Evolutionary conservation across 169 alveolate species (phyloP), one percentile per base, ranked within the genome.

Genomic region (Cryptosporidium parvum): DNA sequence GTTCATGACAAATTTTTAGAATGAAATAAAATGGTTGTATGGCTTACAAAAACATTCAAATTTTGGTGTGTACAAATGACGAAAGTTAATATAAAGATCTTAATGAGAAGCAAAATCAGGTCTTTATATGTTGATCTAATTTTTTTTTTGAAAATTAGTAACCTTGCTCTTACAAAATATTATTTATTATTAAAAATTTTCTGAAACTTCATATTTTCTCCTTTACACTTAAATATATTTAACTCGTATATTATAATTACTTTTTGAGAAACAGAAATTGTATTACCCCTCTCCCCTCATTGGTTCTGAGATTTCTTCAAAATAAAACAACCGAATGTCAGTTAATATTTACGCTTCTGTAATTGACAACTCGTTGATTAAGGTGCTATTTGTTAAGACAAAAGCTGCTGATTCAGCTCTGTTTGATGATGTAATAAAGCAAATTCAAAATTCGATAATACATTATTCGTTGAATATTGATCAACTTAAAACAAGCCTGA

Each of bases 371-470:
- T 73, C 70, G 23, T 73, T 14, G 2, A 37, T 73, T 31, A 73
- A 73, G 56, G 86, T 73, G 10, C 2, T 73, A 35, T 73, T 73
- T 73, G 44, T 73, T n/a, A 73, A 31, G 23, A 23, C 61, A 5
- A 33, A 53, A 26, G 56, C 4, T 2, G 31, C 68, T 1, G 26
- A 37, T 58, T 14, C 26, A 0, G 4, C 33, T 37, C 18, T 73
- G 12, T 31, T 73, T 52, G 37, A 59, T 18, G 37, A 29, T 16
- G 48, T 29, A 31, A 65, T 65, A 2, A 65, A 65, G 16, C 72
- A 65, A 29, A 65, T 65, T 65, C 31, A 65, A 65, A 65, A 65
- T n/a, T 35, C 72, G 8, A 65, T 65, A 9, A 29, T 2, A 3
- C 26, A 56, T 21, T 56, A 56, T 21, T 26, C 35, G 3, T 56